phyloP scores from a whole-genome alignment of 2,329 filamentous ascomycete genomes.

The Polytolypa hystricis region DNA sequence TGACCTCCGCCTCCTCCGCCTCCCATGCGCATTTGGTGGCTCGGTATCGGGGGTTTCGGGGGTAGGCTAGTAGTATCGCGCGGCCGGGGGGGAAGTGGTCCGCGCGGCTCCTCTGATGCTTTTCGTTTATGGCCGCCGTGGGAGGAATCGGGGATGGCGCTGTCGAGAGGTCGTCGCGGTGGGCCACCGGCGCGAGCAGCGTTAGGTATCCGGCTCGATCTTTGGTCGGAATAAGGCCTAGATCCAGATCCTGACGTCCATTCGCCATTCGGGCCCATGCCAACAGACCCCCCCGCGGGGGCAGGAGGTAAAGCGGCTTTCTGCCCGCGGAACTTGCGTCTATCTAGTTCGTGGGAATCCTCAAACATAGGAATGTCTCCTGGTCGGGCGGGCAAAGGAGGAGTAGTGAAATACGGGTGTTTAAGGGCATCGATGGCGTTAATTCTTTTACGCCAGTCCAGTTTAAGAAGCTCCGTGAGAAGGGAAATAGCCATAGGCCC shows the following conservation, averaged over 20 bases:
- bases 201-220: slow-evolving; percentile 26
- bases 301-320: slow-evolving; percentile 77
- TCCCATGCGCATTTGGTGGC: slow-evolving; percentile 19
- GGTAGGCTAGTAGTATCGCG: slow-evolving; percentile 26
- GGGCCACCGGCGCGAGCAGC: slow-evolving; percentile 21
- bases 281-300: slow-evolving; percentile 81
- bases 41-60: slow-evolving; percentile 25
- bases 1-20: slow-evolving; percentile 15
- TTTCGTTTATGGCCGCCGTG: slow-evolving; percentile 13
- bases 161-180: slow-evolving; percentile 20
- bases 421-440: slow-evolving; percentile 90
- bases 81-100: slow-evolving; percentile 18
- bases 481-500: slow-evolving; percentile 65
- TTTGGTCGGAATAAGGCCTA: slow-evolving; percentile 20
- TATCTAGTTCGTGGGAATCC: slow-evolving; percentile 93
- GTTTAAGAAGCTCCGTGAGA: slow-evolving; percentile 67
- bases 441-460: slow-evolving; percentile 80
- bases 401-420: slow-evolving; percentile 78
- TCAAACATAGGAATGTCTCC: slow-evolving; percentile 85
- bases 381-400: slow-evolving; percentile 67
- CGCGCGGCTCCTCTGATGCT: slow-evolving; percentile 14
- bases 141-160: slow-evolving; percentile 14
- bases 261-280: slow-evolving; percentile 53
- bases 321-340: slow-evolving; percentile 81
- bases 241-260: slow-evolving; percentile 31